Evolutionary conservation across 129 eudicot species (phyloP).

Genomic region (Tagetes patula): DNA sequence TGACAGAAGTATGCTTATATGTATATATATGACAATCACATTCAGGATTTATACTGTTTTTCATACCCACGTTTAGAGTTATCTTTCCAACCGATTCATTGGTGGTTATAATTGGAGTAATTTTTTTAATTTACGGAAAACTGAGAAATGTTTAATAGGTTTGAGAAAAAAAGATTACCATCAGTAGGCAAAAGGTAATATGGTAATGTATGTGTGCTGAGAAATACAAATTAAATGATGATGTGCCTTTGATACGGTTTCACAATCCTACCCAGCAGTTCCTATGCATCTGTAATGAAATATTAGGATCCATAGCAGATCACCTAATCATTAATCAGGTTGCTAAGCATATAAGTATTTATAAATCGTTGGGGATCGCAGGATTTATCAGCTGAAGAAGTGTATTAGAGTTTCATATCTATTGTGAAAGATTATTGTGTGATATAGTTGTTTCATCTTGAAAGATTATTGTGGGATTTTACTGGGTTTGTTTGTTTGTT

Average conservation of each 20-base stretch:
- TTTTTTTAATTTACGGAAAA: too few relatives aligned
- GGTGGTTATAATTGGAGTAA: slow-evolving; percentile 24
- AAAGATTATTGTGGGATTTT: too few relatives aligned
- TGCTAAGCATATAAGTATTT: neutral
- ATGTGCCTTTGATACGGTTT: slow-evolving; percentile 7
- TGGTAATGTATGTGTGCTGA: neutral
- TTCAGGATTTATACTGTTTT: slow-evolving; percentile 10
- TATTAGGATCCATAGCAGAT: slow-evolving; percentile 1
- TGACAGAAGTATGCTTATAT: slow-evolving; percentile 6
- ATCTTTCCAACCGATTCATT: neutral
- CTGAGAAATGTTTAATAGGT: neutral
- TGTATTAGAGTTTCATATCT: slow-evolving; percentile 6
- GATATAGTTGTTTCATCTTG: too few relatives aligned
- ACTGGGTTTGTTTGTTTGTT: too few relatives aligned
- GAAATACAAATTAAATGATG: too few relatives aligned
- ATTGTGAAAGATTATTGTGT: too few relatives aligned
- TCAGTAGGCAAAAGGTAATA: neutral
- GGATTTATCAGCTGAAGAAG: slow-evolving; percentile 1
- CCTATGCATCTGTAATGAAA: neutral
- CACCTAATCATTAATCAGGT: neutral
- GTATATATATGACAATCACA: neutral
- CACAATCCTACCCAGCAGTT: neutral
- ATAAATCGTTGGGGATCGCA: neutral
- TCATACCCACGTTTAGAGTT: slow-evolving; percentile 13
- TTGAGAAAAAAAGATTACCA: neutral